Evolutionary conservation across 208 protist genomes (phyloP), one percentile per base, ranked within the genome.

Genomic region (Giardia duodenalis): DNA sequence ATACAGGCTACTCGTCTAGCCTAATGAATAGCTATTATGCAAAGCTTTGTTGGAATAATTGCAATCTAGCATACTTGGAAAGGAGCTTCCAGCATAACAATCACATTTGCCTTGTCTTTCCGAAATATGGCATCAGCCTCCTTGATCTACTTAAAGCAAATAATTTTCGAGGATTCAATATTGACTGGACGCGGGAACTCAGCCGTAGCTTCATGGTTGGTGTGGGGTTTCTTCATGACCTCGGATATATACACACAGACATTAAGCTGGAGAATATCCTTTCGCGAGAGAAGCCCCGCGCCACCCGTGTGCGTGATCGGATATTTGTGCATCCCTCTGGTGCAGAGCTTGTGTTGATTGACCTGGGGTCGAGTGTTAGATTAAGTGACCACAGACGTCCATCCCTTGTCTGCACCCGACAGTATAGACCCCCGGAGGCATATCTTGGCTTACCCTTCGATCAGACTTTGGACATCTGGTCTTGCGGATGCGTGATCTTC

Each of bases 251-350:
- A 0, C 92, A 92, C 67, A 92, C 92, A 67, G 92, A 92, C 47
- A 86, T 92, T 2, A 92, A 92, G 44, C 48, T 67, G 0, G 92
- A 92, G 30, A 92, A 92, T 45, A 88, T 92, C 4, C 0, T 92
- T 0, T 67, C 67, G 0, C 2, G 0, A 0, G 0, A 88, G 1
- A 46, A 92, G 39, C 91, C 46, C 1, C n/a, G 67, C 30, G 2
- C 43, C 0, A 87, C 30, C 30, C 42, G 39, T 4, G 67, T 88
- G 10, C 0, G 44, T 1, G 67, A 46, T 47, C 0, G 88, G 1
- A 47, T 88, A 45, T 46, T 48, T 30, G 43, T 46, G 3, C 39
- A 92, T 4, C 43, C 43, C 22, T 10, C 43, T 2, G 43, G 43
- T 42, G 92, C 92, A 39, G n/a, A 47, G 2, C 43, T 87, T 0